Evolutionary conservation across 139 green algal species (phyloP).

Genomic region (Coelastrella sp.): DNA sequence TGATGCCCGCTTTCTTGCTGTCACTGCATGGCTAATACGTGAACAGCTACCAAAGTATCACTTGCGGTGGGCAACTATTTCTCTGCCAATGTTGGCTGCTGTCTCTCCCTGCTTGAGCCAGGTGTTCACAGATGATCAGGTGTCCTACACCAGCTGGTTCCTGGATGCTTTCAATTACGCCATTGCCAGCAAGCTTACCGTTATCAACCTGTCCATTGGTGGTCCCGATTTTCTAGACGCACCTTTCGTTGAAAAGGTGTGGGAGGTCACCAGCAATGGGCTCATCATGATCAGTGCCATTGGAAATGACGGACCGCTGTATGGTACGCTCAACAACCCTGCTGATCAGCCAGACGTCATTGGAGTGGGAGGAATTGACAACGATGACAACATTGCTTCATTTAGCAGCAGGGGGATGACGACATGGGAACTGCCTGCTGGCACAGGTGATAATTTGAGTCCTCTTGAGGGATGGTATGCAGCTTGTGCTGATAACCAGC

Average conservation of each 20-base stretch:
- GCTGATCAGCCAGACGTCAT: constrained; percentile 98
- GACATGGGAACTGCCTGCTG: constrained; percentile 94
- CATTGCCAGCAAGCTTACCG: constrained; percentile 74
- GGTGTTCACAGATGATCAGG: constrained; percentile 76
- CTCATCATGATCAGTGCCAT: constrained; percentile 97
- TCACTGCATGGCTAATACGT: too few relatives aligned
- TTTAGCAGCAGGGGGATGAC: constrained; percentile 97
- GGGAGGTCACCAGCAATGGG: constrained; percentile 92
- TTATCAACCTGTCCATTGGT: constrained; percentile 99
- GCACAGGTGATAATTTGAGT: constrained; percentile 32
- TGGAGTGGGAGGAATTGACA: constrained; percentile 97
- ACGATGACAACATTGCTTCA: constrained; percentile 84
- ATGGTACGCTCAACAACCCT: constrained; percentile 99
- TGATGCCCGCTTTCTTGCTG: too few relatives aligned
- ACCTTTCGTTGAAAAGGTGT: constrained; percentile 99
- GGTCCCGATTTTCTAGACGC: constrained; percentile 97
- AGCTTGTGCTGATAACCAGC: background rate
- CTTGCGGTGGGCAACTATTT: too few relatives aligned
- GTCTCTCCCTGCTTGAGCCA: background rate
- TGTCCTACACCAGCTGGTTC: constrained; percentile 99
- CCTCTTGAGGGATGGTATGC: background rate
- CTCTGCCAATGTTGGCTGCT: too few relatives aligned
- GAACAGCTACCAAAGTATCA: too few relatives aligned
- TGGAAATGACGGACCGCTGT: constrained; percentile 97
- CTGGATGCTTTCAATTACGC: constrained; percentile 99